Base-by-base conservation (phyloP, 345 rosid genomes). In the Noccaea bulbosa region DNA sequence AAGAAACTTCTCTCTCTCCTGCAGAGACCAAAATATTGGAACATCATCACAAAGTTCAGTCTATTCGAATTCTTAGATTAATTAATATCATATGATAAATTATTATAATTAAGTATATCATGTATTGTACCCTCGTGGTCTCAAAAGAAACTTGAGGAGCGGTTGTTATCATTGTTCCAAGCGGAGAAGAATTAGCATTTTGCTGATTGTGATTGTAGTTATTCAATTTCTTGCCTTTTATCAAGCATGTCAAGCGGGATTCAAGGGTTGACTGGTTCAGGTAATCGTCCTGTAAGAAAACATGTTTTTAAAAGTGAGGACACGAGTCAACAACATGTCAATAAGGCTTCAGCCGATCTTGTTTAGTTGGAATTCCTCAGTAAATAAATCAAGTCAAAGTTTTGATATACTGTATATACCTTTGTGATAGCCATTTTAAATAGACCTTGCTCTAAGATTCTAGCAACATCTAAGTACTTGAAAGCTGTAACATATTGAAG, bases 381-480 rank as follows among this genome's bases (percentile, higher is more conserved):
- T 48, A 48, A 8, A 48, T 17, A 11, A 39, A 40, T 11, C 44
- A 40, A 40, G 44, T 40, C 10, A 40, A 40, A 11, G 52, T 30
- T 30, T 52, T 52, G 37, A 20, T 20, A 20, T 20, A 20, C n/a
- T n/a, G n/a, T 17, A 1, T 20, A 20, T 20, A 20, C 98, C 98
- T 88, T 84, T n/a, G 93, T 37, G 34, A 1, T 65, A 52, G 97
- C 97, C 55, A 41, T 46, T 80, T 78, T 91, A 73, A 84, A 86
- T 17, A 94, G 76, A 54, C 97, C 93, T 57, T 89, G 95, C 75
- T 94, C 99, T 62, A 91, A 77, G 74, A 97, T 93, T 79, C 75
- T 94, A 43, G 88, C 86, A 50, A 89, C 47, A 71, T 85, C 95
- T 74, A 43, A 79, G 58, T 67, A 76, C 79, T 45, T 94, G 39